Base-by-base conservation (phyloP, 2,329 filamentous ascomycete species). In the Claviceps capensis region DNA sequence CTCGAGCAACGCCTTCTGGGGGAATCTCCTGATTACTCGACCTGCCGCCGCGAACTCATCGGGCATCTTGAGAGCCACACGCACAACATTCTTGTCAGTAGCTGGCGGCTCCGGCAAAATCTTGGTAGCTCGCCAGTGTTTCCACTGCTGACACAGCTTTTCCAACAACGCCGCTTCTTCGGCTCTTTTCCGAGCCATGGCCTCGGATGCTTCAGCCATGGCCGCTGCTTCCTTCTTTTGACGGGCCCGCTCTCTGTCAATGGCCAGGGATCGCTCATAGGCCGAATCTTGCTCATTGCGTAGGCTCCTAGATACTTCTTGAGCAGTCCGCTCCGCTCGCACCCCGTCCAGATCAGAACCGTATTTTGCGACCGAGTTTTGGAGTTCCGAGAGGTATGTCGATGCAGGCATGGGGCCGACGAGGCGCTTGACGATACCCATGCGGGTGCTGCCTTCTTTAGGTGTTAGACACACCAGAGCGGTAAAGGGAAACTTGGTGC, bases 401-500 rank as follows among this genome's bases (percentile, higher is more conserved):
- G 76, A 67, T 0, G 88, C 70, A 0, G 86, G 74, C 50, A 85
- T 82, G 2, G 83, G 81, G 0, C 93, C 91, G 0, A 79, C 76
- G 6, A 94, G 76, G 30, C 89, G 82, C 59, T 88, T 83, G 52
- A 96, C 78, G 16, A 95, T 86, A 40, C 88, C 89, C 91, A 98
- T 97, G 16, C 88, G 82, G 1, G 88, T 88, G 56, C 83, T 83
- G 2, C 86, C 86, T 55, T 91, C 82, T 58, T 85, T 84, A 0
- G 90, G 89, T 0, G 90, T 95, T 57, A 96, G 84, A 53, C 88
- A 90, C 30, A 96, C 83, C 3, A 96, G 69, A 14, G 85, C 88
- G 0, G 86, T 83, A 64, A 95, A 97, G 9, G 93, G 93, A 61
- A 93, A 96, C 64, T 94, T 95, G 54, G 88, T 95, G 67, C 87